Conservation (phyloP, 1,284 basidiomycete species). For the Sporisorium scitamineum region DNA sequence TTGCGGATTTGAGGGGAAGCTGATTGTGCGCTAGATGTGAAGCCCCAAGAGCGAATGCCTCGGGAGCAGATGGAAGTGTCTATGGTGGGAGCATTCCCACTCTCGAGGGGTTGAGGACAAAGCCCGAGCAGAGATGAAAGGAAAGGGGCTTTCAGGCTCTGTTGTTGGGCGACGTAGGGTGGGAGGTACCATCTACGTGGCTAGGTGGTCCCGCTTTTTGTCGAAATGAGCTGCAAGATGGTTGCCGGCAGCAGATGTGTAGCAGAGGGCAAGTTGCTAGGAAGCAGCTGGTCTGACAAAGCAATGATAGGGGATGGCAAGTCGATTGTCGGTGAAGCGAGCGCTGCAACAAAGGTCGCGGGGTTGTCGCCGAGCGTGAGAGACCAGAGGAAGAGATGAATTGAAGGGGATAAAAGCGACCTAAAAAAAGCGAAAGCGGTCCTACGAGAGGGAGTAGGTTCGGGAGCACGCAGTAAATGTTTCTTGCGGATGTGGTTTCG, state of each 20-base stretch:
- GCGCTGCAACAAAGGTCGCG: background rate
- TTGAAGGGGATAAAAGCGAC: background rate
- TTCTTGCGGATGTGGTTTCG: background rate
- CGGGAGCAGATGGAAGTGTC: conserved; percentile 7
- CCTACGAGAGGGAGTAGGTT: background rate
- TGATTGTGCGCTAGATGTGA: background rate
- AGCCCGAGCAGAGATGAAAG: background rate
- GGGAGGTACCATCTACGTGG: conserved; percentile 7
- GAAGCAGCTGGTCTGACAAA: background rate
- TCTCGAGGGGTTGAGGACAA: background rate
- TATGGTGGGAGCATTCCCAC: conserved; percentile 19
- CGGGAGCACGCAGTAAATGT: background rate
- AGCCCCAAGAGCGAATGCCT: conserved; percentile 10
- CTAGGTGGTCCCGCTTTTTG: background rate
- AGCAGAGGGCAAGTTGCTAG: background rate
- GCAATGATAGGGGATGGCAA: background rate
- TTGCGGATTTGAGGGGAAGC: background rate
- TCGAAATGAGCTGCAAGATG: background rate
- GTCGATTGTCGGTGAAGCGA: background rate
- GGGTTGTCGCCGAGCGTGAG: conserved; percentile 5
- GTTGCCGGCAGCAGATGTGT: background rate
- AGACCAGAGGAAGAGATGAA: background rate
- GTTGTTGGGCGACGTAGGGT: background rate
- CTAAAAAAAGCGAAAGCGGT: background rate
- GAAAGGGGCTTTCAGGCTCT: background rate